A percentile compares a stretch with the other conserved stretches of the same genome.
phyloP scores from a whole-genome alignment of 192 early-diverging fungal species.

The Gonapodya prolifera region DNA sequence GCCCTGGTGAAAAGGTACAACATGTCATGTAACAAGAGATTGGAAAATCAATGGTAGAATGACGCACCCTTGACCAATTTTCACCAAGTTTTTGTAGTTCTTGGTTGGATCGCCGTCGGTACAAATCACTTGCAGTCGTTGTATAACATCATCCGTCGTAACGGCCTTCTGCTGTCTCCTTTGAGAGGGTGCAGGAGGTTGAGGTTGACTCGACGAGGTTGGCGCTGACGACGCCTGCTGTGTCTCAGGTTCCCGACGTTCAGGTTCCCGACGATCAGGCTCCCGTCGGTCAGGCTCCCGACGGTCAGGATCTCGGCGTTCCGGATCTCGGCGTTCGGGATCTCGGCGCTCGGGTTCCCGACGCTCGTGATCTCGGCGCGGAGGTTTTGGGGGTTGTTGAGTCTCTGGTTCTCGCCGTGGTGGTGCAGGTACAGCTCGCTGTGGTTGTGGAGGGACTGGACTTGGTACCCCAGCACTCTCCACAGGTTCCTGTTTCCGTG shows the following conservation, averaged over 20 bases:
- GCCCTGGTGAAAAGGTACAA: conserved; percentile 39
- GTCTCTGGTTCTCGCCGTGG: background rate
- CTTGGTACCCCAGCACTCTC: conserved; percentile 7
- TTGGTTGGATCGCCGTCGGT: conserved; percentile 66
- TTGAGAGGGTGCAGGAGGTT: background rate
- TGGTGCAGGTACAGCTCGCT: background rate
- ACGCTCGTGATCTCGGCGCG: conserved; percentile 1
- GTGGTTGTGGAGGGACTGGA: conserved; percentile 12
- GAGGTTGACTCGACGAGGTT: background rate
- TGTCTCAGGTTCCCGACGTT: background rate
- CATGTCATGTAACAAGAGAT: conserved; percentile 2
- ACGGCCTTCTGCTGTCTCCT: conserved; percentile 30
- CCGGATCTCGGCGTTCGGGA: too few species aligned
- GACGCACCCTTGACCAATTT: conserved; percentile 76
- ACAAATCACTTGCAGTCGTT: conserved; percentile 68
- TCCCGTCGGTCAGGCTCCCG: too few species aligned
- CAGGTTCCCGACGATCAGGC: too few species aligned
- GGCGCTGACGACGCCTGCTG: background rate
- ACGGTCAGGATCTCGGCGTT: too few species aligned
- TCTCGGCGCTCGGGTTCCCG: too few species aligned
- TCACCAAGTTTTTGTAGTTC: conserved; percentile 73
- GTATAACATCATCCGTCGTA: conserved; percentile 68
- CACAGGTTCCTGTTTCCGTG: background rate
- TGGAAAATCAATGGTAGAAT: background rate
- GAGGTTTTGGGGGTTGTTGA: background rate